Evolutionary conservation across 768 basidiomycete species (phyloP).

Genomic region (Auricularia cornea): DNA sequence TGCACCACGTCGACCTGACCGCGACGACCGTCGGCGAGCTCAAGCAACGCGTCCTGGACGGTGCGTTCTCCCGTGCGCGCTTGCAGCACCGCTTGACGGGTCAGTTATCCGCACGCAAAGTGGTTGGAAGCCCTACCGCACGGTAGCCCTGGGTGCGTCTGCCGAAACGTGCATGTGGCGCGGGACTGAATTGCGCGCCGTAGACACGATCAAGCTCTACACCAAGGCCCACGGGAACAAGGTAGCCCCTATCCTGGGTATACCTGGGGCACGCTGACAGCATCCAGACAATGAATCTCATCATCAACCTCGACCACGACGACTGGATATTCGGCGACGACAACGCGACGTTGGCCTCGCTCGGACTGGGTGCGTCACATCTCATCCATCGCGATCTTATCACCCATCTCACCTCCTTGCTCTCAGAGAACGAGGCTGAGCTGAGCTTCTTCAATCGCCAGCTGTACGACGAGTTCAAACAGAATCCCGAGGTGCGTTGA

Average conservation of each 20-base stretch:
- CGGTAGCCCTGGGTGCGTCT: slow-evolving; percentile 52
- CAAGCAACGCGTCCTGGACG: slow-evolving; percentile 61
- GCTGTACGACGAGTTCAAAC: slow-evolving; percentile 73
- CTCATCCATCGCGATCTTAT: background rate
- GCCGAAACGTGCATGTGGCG: background rate
- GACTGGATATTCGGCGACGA: slow-evolving; percentile 83
- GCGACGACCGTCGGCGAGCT: slow-evolving; percentile 69
- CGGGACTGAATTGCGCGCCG: background rate
- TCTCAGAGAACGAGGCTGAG: slow-evolving; percentile 90
- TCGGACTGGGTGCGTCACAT: slow-evolving; percentile 63
- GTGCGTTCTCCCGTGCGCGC: slow-evolving; percentile 30
- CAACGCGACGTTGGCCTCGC: slow-evolving; percentile 49
- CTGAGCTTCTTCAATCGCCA: slow-evolving; percentile 81
- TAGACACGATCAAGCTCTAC: slow-evolving; percentile 93
- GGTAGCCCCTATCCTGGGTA: slow-evolving; percentile 34
- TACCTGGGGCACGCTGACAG: background rate
- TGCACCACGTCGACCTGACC: slow-evolving; percentile 74
- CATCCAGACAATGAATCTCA: slow-evolving; percentile 84
- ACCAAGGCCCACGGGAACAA: slow-evolving; percentile 93
- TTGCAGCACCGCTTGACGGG: slow-evolving; percentile 5
- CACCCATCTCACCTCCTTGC: background rate
- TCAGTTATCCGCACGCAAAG: slow-evolving; percentile 63
- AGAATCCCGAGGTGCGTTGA: slow-evolving; percentile 60
- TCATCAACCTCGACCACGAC: slow-evolving; percentile 95
- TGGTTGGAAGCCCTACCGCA: slow-evolving; percentile 87